Evolutionary conservation across 345 rosid genomes (phyloP), one percentile per base, ranked within the genome.

Genomic region (Streptanthus diversifolius): DNA sequence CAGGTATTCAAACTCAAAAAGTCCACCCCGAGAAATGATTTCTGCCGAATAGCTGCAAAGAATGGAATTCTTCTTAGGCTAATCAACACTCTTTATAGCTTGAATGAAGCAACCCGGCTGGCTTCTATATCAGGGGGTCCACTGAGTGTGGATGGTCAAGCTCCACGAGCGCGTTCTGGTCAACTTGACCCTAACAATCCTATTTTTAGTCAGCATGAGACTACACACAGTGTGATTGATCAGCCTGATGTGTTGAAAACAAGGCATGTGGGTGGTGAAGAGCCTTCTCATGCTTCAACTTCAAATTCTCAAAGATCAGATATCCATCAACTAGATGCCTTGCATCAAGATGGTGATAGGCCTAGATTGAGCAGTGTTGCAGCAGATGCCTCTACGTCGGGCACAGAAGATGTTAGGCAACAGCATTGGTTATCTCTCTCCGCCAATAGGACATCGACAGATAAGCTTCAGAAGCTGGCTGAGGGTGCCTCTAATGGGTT

Each of bases 31-130:
- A 88, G 85, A 81, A 95, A 91, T 47, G 98, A 91, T 82, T 91
- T 95, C 67, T 95, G 99, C 78, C 87, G 87, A n/a, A 88, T 95
- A 53, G 99, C 98, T 76, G 98, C 99, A 15, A 95, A 91, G 79
- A 87, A 86, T 80, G 97, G 98, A 70, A 85, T 90, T 78, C 78
- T 95, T 59, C 79, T 77, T 56, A 86, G 97, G 85, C 89, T 95
- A 53, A 87, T 90, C 77, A 95, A 95, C 80, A 91, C 99, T 35
- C 96, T 95, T 36, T 82, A 90, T 73, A 95, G 99, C 87, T 81
- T 95, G 83, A 95, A 90, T 82, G 99, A 91, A 82, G 90, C 99
- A 71, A 82, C 98, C 70, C 85, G 86, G 58, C 83, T 95, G 71
- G 92, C 91, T 68, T 82, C 89, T 76, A 77, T 85, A 36, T 85